A percentile compares a stretch with the other conserved stretches of the same genome.
phyloP scores from a whole-genome alignment of 164 flowering plant genomes.

The Tinospora cordifolia region DNA sequence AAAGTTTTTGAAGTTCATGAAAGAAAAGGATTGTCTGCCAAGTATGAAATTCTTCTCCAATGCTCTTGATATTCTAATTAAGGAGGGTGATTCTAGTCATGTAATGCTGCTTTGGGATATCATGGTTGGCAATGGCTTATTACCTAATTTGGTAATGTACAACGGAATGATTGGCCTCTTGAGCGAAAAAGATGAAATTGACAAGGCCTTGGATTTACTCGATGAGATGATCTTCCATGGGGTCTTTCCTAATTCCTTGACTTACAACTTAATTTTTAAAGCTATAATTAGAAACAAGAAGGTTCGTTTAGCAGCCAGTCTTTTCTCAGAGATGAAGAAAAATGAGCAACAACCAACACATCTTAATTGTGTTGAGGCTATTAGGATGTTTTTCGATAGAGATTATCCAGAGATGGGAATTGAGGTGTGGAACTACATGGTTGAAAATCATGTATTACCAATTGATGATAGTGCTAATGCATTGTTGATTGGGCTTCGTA shows the following conservation, averaged over 20 bases:
- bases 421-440: constrained; percentile 61
- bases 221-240: constrained; percentile 67
- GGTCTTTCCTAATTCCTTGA: constrained; percentile 59
- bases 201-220: constrained; percentile 41
- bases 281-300: constrained; percentile 58
- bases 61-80: constrained; percentile 55
- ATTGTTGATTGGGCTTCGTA: constrained; percentile 50
- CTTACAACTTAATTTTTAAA: constrained; percentile 61
- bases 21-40: constrained; percentile 55
- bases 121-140: constrained; percentile 53
- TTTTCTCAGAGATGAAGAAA: constrained; percentile 63
- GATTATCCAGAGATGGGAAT: constrained; percentile 65
- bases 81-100: constrained; percentile 35
- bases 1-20: constrained; percentile 57
- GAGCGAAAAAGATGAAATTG: constrained; percentile 40
- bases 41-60: constrained; percentile 70
- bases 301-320: constrained; percentile 38
- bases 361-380: constrained; percentile 49
- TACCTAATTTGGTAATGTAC: constrained; percentile 60
- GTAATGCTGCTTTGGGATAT: constrained; percentile 54
- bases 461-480: constrained; percentile 51
- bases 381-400: constrained; percentile 43
- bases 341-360: constrained; percentile 60
- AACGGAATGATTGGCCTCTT: constrained; percentile 54
- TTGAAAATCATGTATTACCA: constrained; percentile 37